phyloP scores from a whole-genome alignment of 2,329 filamentous ascomycete genomes.

The Corynespora cassiicola region DNA sequence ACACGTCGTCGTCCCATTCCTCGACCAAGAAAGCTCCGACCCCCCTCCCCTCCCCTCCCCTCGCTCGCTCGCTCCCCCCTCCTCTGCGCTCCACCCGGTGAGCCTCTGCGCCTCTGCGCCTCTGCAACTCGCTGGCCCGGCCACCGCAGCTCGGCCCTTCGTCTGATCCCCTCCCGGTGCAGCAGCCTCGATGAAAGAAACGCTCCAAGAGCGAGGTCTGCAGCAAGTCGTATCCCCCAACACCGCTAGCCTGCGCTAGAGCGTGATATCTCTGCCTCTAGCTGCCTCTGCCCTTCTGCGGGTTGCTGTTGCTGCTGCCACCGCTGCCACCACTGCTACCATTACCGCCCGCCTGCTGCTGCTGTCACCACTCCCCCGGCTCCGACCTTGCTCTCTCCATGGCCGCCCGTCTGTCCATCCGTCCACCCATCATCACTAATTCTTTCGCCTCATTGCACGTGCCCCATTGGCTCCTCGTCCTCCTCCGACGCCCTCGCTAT shows the following conservation, averaged over 20 bases:
- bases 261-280: conserved; percentile 3
- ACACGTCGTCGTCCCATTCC: too few relatives aligned
- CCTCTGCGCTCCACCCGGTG: too few relatives aligned
- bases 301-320: too few relatives aligned
- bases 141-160: too few relatives aligned
- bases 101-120: too few relatives aligned
- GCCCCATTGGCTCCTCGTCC: conserved; percentile 10
- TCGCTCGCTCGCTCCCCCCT: too few relatives aligned
- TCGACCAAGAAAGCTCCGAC: too few relatives aligned
- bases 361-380: conserved; percentile 6
- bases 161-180: too few relatives aligned
- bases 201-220: too few relatives aligned
- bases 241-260: conserved; percentile 7
- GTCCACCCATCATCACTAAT: conserved; percentile 13
- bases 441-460: conserved; percentile 27
- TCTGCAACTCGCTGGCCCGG: too few relatives aligned
- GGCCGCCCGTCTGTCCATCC: conserved; percentile 6
- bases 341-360: neutral
- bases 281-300: conserved; percentile 8
- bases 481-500: conserved; percentile 4
- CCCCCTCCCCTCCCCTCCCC: conserved; percentile 1
- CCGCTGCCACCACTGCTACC: neutral
- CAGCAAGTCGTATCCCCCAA: neutral
- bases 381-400: conserved; percentile 4
- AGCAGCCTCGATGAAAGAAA: too few relatives aligned